Evolutionary conservation across 1,284 basidiomycete genomes (phyloP), one percentile per base, ranked within the genome.

Genomic region (Mycosarcoma mackinlayi): DNA sequence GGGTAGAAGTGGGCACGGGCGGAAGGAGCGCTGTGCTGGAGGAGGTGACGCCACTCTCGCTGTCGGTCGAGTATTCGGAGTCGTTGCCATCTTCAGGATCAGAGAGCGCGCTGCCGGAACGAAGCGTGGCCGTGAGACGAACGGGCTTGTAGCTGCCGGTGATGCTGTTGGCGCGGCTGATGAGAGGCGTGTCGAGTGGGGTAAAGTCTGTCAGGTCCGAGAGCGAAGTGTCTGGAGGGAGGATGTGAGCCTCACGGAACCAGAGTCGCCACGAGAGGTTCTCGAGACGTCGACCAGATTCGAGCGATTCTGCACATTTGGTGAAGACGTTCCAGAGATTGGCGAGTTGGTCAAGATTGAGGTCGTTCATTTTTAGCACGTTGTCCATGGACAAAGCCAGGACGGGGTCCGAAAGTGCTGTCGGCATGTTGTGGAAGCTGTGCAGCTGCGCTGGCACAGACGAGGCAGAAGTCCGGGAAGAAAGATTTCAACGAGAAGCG

Each of bases 191-290:
- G 21, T 74, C 74, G 34, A 74, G 47, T 11, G 74, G 74, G 11
- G 74, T 74, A 19, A 63, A 74, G 40, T 74, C 74, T 30, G 69
- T 61, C 25, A 76, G 65, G 31, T 76, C 74, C 4, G 74, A 74
- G 39, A 74, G 63, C 33, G 71, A 66, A n/a, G 63, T 61, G 39
- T 76, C 74, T 40, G 74, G 63, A 25, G 74, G 74, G 2, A 76
- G 57, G 24, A 79, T 61, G 63, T 76, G 65, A 48, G 79, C 65
- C 73, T 91, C 88, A 65, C 88, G 87, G 79, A 90, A 88, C 91
- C 91, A 92, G 13, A 93, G 84, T 48, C 92, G 85, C 92, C 92
- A 93, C 6, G 90, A 89, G 55, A 93, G 88, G 79, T 93, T 93
- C 84, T 93, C 92, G 25, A 92, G 86, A 28, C 92, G 85, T 23